Evolutionary conservation across 345 rosid genomes (phyloP).

Genomic region (Melastoma malabathricum): DNA sequence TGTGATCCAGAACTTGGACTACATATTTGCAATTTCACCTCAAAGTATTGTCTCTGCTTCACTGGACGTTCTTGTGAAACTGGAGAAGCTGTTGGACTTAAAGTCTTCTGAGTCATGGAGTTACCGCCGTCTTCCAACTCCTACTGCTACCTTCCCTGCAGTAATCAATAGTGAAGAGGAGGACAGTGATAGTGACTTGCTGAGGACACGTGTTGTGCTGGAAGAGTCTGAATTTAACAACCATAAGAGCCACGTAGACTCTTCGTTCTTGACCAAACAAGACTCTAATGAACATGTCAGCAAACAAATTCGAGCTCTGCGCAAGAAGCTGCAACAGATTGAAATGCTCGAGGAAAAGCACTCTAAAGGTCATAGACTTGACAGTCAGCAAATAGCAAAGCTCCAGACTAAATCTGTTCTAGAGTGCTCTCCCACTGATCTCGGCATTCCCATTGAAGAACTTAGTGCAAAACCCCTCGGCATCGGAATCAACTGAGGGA

Average conservation of each 20-base stretch:
- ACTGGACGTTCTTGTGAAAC: slow-evolving; percentile 57
- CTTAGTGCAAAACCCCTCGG: slow-evolving; percentile 21
- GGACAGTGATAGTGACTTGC: slow-evolving; percentile 43
- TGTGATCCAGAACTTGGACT: slow-evolving; percentile 78
- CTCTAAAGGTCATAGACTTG: slow-evolving; percentile 60
- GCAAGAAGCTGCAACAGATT: slow-evolving; percentile 89
- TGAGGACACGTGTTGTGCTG: slow-evolving; percentile 44
- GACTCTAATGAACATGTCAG: slow-evolving; percentile 32
- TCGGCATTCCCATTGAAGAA: slow-evolving; percentile 45
- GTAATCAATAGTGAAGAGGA: slow-evolving; percentile 74
- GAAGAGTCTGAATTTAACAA: slow-evolving; percentile 10
- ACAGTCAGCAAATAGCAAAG: slow-evolving; percentile 84
- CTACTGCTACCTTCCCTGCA: slow-evolving; percentile 74
- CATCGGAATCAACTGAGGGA: slow-evolving; percentile 28
- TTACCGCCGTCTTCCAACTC: slow-evolving; percentile 71
- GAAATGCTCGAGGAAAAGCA: slow-evolving; percentile 83
- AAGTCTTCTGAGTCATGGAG: slow-evolving; percentile 92
- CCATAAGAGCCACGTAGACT: slow-evolving; percentile 28
- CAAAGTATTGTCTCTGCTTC: slow-evolving; percentile 61
- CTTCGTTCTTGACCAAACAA: slow-evolving; percentile 45
- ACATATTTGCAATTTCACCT: slow-evolving; percentile 50
- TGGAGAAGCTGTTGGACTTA: slow-evolving; percentile 62
- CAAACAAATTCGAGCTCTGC: slow-evolving; percentile 64
- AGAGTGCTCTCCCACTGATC: slow-evolving; percentile 59
- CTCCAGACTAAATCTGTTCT: slow-evolving; percentile 52